phyloP scores from a whole-genome alignment of 306 rosid species.

The Vicia faba region DNA sequence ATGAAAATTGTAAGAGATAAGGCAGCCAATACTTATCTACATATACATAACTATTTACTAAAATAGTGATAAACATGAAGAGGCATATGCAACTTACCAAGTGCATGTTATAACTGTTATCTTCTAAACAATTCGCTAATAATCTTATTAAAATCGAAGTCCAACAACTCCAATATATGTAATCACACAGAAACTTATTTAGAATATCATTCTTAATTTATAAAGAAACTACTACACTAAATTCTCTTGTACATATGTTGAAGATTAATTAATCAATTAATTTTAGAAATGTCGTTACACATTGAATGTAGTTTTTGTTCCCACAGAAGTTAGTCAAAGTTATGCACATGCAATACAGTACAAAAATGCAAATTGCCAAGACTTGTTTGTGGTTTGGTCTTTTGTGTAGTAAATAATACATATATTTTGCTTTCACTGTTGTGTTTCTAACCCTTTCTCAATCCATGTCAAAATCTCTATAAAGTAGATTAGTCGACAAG shows the following conservation, averaged over 20 bases:
- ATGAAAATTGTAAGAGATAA: too few species aligned
- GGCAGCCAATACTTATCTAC: too few species aligned
- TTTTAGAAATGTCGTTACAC: constrained; percentile 1
- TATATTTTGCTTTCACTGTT: constrained; percentile 1
- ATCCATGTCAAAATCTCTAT: constrained; percentile 16
- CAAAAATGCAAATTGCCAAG: constrained; percentile 38
- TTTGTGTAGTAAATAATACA: not conserved
- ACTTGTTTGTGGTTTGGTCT: not conserved
- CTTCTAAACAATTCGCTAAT: constrained; percentile 25
- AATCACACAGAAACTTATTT: constrained; percentile 24
- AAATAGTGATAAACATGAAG: too few species aligned
- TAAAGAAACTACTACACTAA: not conserved
- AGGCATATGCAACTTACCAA: constrained; percentile 43
- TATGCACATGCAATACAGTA: constrained; percentile 49
- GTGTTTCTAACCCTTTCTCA: constrained; percentile 8
- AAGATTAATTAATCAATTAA: not conserved
- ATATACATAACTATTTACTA: too few species aligned
- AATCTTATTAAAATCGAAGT: constrained; percentile 5
- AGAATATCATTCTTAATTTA: not conserved
- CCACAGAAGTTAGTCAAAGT: constrained; percentile 48
- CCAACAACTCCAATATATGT: constrained; percentile 17
- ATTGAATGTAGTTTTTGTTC: constrained; percentile 41
- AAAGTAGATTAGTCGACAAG: constrained; percentile 25
- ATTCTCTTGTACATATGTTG: not conserved
- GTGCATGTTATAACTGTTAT: constrained; percentile 45